Base-by-base conservation (phyloP, 2,329 filamentous ascomycete species). In the Tympanopsis confertula region DNA sequence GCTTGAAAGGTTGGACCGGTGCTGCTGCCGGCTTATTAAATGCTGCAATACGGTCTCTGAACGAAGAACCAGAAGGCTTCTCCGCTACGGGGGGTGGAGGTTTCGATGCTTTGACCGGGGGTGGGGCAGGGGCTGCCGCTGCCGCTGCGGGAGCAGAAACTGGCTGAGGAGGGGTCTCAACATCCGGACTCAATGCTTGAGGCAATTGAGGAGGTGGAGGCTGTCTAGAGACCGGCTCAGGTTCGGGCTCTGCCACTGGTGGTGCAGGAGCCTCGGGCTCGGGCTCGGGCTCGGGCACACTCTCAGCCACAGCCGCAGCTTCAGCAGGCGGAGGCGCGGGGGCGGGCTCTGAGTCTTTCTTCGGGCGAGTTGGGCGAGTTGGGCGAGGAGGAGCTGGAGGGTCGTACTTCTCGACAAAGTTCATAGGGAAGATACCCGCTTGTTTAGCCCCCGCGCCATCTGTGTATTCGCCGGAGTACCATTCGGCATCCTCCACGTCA, bases 361-460 rank as follows among this genome's bases (percentile, higher is more conserved):
- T 88, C 38, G 72, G 62, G 47, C 85, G 79, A 41, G 59, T 63
- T 13, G 75, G 68, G 51, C 91, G 78, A 44, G 75, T 72, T 41
- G 91, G 91, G 41, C 91, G 78, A 42, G 88, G 86, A 42, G 91
- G 91, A 45, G 89, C 82, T 40, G 79, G 82, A 26, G 91, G 91
- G 58, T 96, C 89, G 61, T 86, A 93, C 62, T 82, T 86, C 61
- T 98, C 91, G 53, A 98, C 91, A 56, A 98, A 98, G 63, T 96
- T 98, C 56, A 83, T 82, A 37, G 87, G 89, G 59, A 95, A 96
- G 50, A 95, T 83, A 47, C 89, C 89, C 53, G 88, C 79, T 55
- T 79, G 74, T 59, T 81, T 86, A 44, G 59, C 62, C 40, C 91
- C 91, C 38, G 69, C 61, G 42, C 78, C 75, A 59, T 93, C 85